These are phyloP conservation scores for Exsudoporus floridanus DNA, from an alignment of 1,284 basidiomycete species.

Conservation along the genomic window DNA sequence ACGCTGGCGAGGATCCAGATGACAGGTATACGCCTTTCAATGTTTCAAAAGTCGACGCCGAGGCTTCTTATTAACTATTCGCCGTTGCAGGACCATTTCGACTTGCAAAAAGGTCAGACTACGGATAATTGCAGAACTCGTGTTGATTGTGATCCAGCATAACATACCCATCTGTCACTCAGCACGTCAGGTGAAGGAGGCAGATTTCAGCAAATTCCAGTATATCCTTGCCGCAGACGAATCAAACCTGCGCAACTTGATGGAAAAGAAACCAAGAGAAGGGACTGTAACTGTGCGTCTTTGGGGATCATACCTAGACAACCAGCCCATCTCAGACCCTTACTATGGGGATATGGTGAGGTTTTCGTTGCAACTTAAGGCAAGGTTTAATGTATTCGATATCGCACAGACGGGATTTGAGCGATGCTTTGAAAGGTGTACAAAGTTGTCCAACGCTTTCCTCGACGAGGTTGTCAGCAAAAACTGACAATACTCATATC, in stretches of 20 bases:
- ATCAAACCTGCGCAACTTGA: slow-evolving; percentile 59
- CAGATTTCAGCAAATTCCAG: slow-evolving; percentile 64
- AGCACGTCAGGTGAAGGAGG: slow-evolving; percentile 55
- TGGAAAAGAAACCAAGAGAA: slow-evolving; percentile 51
- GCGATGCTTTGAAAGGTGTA: slow-evolving; percentile 62
- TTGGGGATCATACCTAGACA: slow-evolving; percentile 75
- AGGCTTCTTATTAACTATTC: neutral
- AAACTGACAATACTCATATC: slow-evolving; percentile 19
- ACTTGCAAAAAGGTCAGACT: slow-evolving; percentile 55
- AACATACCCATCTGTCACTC: slow-evolving; percentile 58
- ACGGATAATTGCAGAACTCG: neutral
- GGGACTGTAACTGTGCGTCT: slow-evolving; percentile 60
- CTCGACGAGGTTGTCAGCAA: slow-evolving; percentile 55
- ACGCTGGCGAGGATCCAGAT: slow-evolving; percentile 71
- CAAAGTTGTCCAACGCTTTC: slow-evolving; percentile 69
- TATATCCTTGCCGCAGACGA: slow-evolving; percentile 73
- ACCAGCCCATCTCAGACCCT: slow-evolving; percentile 65
- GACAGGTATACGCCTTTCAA: slow-evolving; percentile 48
- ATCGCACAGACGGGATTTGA: slow-evolving; percentile 49
- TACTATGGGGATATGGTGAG: slow-evolving; percentile 71
- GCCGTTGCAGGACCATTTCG: slow-evolving; percentile 48
- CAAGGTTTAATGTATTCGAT: neutral
- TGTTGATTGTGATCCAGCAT: slow-evolving; percentile 41
- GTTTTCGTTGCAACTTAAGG: neutral
- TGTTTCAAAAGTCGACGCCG: neutral